Conservation (phyloP, 495 filamentous ascomycete species). For the Aspergillus heteromorphus region DNA sequence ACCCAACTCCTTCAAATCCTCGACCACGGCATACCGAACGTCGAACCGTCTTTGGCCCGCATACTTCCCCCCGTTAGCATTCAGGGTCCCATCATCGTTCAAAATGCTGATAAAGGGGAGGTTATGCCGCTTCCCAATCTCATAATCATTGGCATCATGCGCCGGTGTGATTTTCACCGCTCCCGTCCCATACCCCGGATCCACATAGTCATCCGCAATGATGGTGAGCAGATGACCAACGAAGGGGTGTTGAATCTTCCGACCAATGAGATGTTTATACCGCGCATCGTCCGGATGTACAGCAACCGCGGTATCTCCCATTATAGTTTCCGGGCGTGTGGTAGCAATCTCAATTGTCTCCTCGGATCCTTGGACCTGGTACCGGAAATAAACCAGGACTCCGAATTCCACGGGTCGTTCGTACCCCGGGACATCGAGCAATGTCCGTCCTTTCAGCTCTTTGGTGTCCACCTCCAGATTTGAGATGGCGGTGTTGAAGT, state of each 20-base stretch:
- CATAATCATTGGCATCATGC: conserved; percentile 75
- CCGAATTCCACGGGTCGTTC: conserved; percentile 68
- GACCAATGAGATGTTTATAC: conserved; percentile 61
- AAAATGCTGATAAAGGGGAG: conserved; percentile 46
- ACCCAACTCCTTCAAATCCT: conserved; percentile 63
- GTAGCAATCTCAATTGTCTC: conserved; percentile 72
- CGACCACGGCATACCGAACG: conserved; percentile 63
- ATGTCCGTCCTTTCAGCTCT: conserved; percentile 61
- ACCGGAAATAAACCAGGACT: conserved; percentile 65
- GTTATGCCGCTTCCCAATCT: conserved; percentile 62
- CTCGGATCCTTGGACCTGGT: conserved; percentile 57
- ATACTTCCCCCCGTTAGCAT: conserved; percentile 54
- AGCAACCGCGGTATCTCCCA: conserved; percentile 73
- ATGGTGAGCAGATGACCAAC: conserved; percentile 61
- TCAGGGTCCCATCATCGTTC: conserved; percentile 60
- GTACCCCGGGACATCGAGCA: conserved; percentile 61
- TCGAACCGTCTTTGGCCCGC: conserved; percentile 71
- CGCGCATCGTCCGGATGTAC: conserved; percentile 68
- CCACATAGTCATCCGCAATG: conserved; percentile 65
- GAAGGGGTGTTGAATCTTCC: conserved; percentile 65
- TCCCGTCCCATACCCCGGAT: conserved; percentile 72
- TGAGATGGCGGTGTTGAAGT: conserved; percentile 68
- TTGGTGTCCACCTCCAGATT: conserved; percentile 74
- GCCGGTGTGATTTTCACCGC: conserved; percentile 76
- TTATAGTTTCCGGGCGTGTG: conserved; percentile 74